Conservation (phyloP, 495 filamentous ascomycete species). For the Aspergillus bertholletiae region DNA sequence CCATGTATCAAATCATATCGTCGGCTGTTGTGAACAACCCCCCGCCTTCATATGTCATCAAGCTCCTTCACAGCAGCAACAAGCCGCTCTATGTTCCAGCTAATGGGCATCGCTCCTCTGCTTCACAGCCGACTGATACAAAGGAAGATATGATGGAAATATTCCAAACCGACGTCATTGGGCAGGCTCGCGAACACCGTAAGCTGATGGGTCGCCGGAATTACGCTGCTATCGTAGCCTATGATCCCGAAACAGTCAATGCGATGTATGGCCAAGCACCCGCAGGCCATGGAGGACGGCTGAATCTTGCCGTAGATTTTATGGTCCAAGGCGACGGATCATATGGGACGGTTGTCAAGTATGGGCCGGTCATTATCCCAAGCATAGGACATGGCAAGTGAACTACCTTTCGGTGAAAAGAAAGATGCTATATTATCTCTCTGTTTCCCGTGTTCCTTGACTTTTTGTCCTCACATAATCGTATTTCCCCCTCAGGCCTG, state of each 20-base stretch:
- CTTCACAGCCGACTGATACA: conserved; percentile 60
- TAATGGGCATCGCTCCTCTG: conserved; percentile 77
- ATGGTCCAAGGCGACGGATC: conserved; percentile 91
- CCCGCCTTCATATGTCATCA: conserved; percentile 77
- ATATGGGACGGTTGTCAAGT: conserved; percentile 81
- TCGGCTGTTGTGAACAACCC: conserved; percentile 89
- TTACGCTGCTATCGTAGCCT: conserved; percentile 91
- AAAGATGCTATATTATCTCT: no score
- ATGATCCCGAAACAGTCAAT: conserved; percentile 76
- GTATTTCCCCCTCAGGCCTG: background rate
- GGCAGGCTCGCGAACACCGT: conserved; percentile 73
- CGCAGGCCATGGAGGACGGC: conserved; percentile 45
- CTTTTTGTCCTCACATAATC: background rate
- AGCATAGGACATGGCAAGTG: conserved; percentile 76
- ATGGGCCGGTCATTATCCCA: conserved; percentile 94
- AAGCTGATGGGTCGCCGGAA: conserved; percentile 90
- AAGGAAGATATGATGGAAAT: conserved; percentile 99
- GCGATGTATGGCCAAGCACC: conserved; percentile 46
- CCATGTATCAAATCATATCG: conserved; percentile 97
- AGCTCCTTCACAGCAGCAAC: conserved; percentile 81
- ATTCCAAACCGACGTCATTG: conserved; percentile 86
- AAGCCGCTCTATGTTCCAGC: conserved; percentile 85
- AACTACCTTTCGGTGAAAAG: background rate
- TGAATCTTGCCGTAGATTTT: conserved; percentile 92
- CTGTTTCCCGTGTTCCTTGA: background rate